These are phyloP conservation scores for Cadophora malorum DNA, from an alignment of 2,329 filamentous ascomycete species.

Conservation along the genomic window DNA sequence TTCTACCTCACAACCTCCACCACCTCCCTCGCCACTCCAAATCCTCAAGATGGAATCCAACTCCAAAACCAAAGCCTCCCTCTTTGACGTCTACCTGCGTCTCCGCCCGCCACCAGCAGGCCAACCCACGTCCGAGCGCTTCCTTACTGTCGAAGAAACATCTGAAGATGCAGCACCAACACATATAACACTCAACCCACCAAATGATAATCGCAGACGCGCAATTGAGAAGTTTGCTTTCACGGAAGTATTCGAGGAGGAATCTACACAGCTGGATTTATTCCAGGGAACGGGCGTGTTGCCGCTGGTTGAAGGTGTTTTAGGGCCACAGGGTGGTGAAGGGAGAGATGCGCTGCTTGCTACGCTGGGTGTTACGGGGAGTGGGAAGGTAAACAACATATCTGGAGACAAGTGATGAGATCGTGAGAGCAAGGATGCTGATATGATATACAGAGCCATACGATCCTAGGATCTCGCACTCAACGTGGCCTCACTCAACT, in stretches of 20 bases:
- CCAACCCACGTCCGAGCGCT: constrained; percentile 62
- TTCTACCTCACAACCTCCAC: neutral
- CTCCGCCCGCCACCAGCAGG: constrained; percentile 68
- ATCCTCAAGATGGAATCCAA: constrained; percentile 47
- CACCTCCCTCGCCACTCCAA: neutral
- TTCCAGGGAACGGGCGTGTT: constrained; percentile 82
- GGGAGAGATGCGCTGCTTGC: constrained; percentile 90
- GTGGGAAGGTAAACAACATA: constrained; percentile 85
- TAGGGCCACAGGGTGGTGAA: constrained; percentile 74
- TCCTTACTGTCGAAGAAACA: constrained; percentile 76
- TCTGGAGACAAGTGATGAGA: too few relatives aligned
- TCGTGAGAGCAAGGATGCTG: too few relatives aligned
- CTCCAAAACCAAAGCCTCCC: constrained; percentile 57
- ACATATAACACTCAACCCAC: constrained; percentile 79
- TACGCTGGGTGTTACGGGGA: constrained; percentile 92
- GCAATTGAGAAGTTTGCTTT: constrained; percentile 95
- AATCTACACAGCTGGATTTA: constrained; percentile 82
- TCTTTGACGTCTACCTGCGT: constrained; percentile 93
- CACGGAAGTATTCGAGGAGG: constrained; percentile 90
- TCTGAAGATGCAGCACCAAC: constrained; percentile 58
- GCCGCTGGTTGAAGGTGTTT: constrained; percentile 78
- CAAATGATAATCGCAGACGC: constrained; percentile 80
- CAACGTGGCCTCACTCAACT: constrained; percentile 93
- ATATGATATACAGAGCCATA: constrained; percentile 74
- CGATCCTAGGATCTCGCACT: constrained; percentile 85